These are phyloP conservation scores for Elsinoe australis DNA, from an alignment of 2,329 filamentous ascomycete genomes.

Conservation along the genomic window DNA sequence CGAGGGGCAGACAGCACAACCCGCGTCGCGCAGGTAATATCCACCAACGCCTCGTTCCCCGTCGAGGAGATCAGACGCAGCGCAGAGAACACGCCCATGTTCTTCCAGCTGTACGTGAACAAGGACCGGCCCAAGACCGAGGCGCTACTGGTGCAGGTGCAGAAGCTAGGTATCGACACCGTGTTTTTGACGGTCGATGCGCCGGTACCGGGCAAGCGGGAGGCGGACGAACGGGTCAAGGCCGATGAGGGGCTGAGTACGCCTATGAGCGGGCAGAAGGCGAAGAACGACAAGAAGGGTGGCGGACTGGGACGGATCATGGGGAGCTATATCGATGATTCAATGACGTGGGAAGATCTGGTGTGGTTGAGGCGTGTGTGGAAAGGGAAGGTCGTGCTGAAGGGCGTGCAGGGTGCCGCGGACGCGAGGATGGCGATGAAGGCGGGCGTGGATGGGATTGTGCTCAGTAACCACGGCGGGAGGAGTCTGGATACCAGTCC, in stretches of 20 bases:
- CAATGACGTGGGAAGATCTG: slow-evolving; percentile 45
- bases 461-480: slow-evolving; percentile 47
- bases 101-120: slow-evolving; percentile 58
- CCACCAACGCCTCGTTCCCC: slow-evolving; percentile 30
- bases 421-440: slow-evolving; percentile 38
- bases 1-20: slow-evolving; percentile 24
- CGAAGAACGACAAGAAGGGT: slow-evolving; percentile 48
- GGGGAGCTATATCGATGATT: slow-evolving; percentile 51
- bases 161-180: slow-evolving; percentile 41
- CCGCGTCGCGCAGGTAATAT: slow-evolving; percentile 26
- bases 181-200: slow-evolving; percentile 54
- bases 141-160: slow-evolving; percentile 41
- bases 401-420: slow-evolving; percentile 36
- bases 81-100: slow-evolving; percentile 32
- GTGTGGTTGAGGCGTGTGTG: slow-evolving; percentile 37
- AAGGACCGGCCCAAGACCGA: slow-evolving; percentile 47
- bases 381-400: slow-evolving; percentile 37
- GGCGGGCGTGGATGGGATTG: slow-evolving; percentile 39
- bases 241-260: slow-evolving; percentile 42
- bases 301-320: slow-evolving; percentile 49
- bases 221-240: slow-evolving; percentile 39
- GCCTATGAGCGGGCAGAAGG: slow-evolving; percentile 45
- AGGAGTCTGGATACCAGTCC: slow-evolving; percentile 45
- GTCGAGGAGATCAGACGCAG: slow-evolving; percentile 28
- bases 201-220: slow-evolving; percentile 50